A percentile compares a stretch with the other conserved stretches of the same genome.
These are phyloP conservation scores for Suillus spraguei DNA, from an alignment of 768 basidiomycete species.

Conservation along the genomic window DNA sequence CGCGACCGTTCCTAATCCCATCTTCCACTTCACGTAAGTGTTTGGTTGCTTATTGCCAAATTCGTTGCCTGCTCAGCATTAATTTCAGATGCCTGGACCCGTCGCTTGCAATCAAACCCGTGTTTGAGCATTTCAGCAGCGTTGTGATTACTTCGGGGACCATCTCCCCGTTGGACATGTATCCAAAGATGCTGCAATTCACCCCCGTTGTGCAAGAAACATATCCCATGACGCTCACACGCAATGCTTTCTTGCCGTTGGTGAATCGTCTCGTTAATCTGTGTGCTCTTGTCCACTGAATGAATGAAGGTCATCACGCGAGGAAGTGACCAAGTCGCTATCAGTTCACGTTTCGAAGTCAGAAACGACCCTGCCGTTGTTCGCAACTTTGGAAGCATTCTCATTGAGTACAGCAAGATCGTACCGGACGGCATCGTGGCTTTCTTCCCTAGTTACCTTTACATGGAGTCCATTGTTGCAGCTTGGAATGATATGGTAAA, in stretches of 20 bases:
- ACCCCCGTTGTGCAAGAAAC: constrained; percentile 96
- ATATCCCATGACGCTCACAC: constrained; percentile 95
- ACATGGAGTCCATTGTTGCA: constrained; percentile 99
- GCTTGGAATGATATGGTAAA: constrained; percentile 99
- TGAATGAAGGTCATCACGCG: constrained; percentile 85
- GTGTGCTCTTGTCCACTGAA: background rate
- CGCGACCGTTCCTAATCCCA: constrained; percentile 97
- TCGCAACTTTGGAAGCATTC: constrained; percentile 96
- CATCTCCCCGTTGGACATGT: constrained; percentile 98
- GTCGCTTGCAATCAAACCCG: constrained; percentile 94
- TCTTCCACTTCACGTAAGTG: constrained; percentile 94
- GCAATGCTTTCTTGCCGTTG: constrained; percentile 95
- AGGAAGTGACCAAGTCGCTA: constrained; percentile 97
- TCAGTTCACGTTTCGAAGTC: constrained; percentile 98
- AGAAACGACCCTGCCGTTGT: constrained; percentile 99
- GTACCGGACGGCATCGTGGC: constrained; percentile 99
- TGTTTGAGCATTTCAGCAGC: constrained; percentile 97
- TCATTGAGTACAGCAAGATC: constrained; percentile 96
- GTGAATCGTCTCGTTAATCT: constrained; percentile 44
- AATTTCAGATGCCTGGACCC: constrained; percentile 88
- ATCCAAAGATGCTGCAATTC: constrained; percentile 99
- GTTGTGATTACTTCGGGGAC: constrained; percentile 99
- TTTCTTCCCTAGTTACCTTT: constrained; percentile 98
- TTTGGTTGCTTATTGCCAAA: constrained; percentile 11
- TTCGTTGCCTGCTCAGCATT: constrained; percentile 16